Conservation (phyloP, 1,139 yeast species). For the Kodamaea anthophila region DNA sequence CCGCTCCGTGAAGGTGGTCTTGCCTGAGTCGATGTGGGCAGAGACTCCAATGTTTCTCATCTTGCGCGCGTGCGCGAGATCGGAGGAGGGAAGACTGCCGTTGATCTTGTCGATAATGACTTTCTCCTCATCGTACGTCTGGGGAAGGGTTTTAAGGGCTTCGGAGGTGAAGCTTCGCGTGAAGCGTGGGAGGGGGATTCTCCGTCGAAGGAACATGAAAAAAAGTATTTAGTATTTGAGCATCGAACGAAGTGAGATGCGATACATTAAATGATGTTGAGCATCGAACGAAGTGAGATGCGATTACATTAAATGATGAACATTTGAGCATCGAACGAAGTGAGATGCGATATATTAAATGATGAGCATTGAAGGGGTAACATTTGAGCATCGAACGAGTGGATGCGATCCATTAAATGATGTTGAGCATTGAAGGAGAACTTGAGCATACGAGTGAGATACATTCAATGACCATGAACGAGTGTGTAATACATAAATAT, state of each 20-base stretch:
- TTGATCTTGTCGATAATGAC: constrained; percentile 57
- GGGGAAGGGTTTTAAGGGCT: constrained; percentile 16
- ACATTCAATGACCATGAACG: too few species aligned
- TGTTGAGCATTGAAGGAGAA: too few species aligned
- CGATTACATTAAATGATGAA: neutral
- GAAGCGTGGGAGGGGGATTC: constrained; percentile 1
- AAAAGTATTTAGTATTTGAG: neutral
- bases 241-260: neutral
- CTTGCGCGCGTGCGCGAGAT: constrained; percentile 44
- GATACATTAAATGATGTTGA: too few species aligned
- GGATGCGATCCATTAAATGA: too few species aligned
- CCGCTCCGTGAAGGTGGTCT: constrained; percentile 93
- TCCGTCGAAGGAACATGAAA: constrained; percentile 3
- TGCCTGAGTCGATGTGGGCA: constrained; percentile 82
- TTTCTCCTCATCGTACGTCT: constrained; percentile 67
- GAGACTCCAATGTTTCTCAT: constrained; percentile 95
- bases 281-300: neutral
- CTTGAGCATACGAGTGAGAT: too few species aligned
- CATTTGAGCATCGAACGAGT: too few species aligned
- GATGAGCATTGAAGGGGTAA: too few species aligned
- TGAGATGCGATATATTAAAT: neutral
- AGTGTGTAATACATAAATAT: too few species aligned
- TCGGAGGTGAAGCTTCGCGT: constrained; percentile 4
- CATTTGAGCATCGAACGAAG: neutral
- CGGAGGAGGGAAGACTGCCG: constrained; percentile 49